These are phyloP conservation scores for Termitomyces sp. DNA, from an alignment of 768 basidiomycete species.

Conservation along the genomic window DNA sequence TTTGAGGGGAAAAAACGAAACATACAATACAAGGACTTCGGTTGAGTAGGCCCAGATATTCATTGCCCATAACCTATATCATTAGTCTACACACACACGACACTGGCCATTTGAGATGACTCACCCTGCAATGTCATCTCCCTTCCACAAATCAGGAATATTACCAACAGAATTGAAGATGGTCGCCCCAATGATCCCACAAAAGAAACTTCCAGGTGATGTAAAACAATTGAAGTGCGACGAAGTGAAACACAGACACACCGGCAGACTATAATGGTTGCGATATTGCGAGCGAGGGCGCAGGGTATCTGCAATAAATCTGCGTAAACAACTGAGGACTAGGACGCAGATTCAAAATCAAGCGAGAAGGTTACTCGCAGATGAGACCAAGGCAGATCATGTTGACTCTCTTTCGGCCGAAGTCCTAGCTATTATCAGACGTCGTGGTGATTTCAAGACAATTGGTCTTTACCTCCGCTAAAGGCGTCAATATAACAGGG, in stretches of 20 bases:
- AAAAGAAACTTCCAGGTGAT: constrained; percentile 9
- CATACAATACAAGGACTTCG: constrained; percentile 15
- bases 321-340: constrained; percentile 8
- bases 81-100: background rate
- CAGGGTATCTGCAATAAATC: constrained; percentile 20
- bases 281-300: constrained; percentile 15
- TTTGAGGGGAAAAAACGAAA: background rate
- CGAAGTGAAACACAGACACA: background rate
- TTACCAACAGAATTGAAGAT: constrained; percentile 18
- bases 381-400: constrained; percentile 13
- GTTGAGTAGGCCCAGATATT: constrained; percentile 20
- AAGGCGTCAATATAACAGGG: constrained; percentile 18
- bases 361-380: constrained; percentile 12
- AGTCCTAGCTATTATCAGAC: constrained; percentile 12
- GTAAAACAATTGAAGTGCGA: background rate
- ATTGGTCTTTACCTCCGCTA: constrained; percentile 13
- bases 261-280: constrained; percentile 16
- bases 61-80: constrained; percentile 19
- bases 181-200: constrained; percentile 15
- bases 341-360: constrained; percentile 10
- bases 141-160: constrained; percentile 19
- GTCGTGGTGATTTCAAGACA: background rate
- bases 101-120: background rate
- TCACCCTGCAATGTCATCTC: constrained; percentile 13
- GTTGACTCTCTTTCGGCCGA: constrained; percentile 18